Evolutionary conservation across 352 stramenopile genomes (phyloP).

Genomic region (Globisporangium cederbergense): DNA sequence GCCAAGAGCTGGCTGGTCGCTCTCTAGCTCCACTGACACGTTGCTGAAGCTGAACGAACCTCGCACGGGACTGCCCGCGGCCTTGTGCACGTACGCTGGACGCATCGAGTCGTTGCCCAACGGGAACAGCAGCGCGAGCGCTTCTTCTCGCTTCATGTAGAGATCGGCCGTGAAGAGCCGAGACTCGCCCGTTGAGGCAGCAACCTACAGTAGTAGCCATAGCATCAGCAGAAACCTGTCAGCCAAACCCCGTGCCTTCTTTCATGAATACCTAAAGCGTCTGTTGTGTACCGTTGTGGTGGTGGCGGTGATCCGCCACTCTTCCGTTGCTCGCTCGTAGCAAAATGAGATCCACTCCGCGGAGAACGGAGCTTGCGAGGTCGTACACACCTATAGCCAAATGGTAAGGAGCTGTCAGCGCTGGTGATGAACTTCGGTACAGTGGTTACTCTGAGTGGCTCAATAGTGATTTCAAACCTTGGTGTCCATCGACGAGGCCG

Average conservation of each 20-base stretch:
- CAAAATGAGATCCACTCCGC: constrained; percentile 28
- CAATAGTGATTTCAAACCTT: constrained; percentile 8
- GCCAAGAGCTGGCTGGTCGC: constrained; percentile 17
- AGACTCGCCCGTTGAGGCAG: constrained; percentile 8
- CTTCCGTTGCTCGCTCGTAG: constrained; percentile 17
- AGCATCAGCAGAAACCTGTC: background rate
- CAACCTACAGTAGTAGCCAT: constrained; percentile 11
- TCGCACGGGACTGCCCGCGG: constrained; percentile 23
- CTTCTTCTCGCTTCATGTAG: constrained; percentile 26
- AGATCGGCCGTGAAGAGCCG: constrained; percentile 22
- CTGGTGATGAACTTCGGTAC: background rate
- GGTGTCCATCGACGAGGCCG: constrained; percentile 35
- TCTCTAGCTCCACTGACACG: constrained; percentile 9
- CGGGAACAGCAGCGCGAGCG: constrained; percentile 35
- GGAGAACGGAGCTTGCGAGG: constrained; percentile 15
- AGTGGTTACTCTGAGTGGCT: background rate
- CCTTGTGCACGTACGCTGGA: constrained; percentile 46
- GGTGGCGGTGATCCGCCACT: constrained; percentile 26
- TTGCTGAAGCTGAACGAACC: constrained; percentile 28
- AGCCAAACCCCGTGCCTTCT: background rate
- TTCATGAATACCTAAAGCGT: background rate
- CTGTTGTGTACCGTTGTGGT: constrained; percentile 18
- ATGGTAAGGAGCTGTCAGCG: background rate
- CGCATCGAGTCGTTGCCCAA: constrained; percentile 37
- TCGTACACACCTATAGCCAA: constrained; percentile 23